phyloP scores from a whole-genome alignment of 225 moss, liverwort and hornwort species.

The Anthoceros angustus region DNA sequence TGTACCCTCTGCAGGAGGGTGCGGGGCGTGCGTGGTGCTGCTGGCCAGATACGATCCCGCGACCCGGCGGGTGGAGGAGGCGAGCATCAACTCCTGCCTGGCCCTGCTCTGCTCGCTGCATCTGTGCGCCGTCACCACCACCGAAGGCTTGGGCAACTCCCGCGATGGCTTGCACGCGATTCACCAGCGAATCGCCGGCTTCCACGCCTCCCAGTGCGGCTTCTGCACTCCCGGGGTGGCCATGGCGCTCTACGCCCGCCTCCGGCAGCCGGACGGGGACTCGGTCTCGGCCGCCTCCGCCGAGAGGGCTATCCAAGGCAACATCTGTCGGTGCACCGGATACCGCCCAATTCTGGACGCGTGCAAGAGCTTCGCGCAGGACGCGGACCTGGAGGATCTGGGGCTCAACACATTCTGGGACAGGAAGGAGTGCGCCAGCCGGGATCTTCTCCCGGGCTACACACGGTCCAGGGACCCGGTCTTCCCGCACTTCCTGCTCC shows the following conservation, averaged over 20 bases:
- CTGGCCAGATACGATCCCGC: constrained; percentile 19
- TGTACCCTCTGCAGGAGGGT: constrained; percentile 30
- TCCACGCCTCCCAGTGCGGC: constrained; percentile 68
- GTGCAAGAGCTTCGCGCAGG: constrained; percentile 54
- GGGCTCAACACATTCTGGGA: constrained; percentile 29
- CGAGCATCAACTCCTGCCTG: constrained; percentile 49
- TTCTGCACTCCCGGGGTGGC: constrained; percentile 78
- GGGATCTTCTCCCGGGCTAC: constrained; percentile 20
- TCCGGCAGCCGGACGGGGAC: background rate
- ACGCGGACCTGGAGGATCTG: constrained; percentile 55
- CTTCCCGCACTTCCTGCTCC: constrained; percentile 40
- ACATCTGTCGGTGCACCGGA: constrained; percentile 59
- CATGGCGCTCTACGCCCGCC: background rate
- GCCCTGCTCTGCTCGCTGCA: constrained; percentile 58
- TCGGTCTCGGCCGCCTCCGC: constrained; percentile 25
- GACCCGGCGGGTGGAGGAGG: constrained; percentile 1
- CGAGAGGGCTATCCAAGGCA: constrained; percentile 32
- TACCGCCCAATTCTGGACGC: constrained; percentile 52
- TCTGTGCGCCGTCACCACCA: constrained; percentile 56
- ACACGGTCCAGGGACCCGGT: constrained; percentile 28
- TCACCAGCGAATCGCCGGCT: constrained; percentile 37
- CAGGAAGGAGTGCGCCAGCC: constrained; percentile 9
- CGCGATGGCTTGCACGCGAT: constrained; percentile 46
- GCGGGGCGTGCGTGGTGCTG: constrained; percentile 52
- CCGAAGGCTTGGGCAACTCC: constrained; percentile 52